phyloP scores from a whole-genome alignment of 2,329 filamentous ascomycete genomes.

The Eutypa lata region DNA sequence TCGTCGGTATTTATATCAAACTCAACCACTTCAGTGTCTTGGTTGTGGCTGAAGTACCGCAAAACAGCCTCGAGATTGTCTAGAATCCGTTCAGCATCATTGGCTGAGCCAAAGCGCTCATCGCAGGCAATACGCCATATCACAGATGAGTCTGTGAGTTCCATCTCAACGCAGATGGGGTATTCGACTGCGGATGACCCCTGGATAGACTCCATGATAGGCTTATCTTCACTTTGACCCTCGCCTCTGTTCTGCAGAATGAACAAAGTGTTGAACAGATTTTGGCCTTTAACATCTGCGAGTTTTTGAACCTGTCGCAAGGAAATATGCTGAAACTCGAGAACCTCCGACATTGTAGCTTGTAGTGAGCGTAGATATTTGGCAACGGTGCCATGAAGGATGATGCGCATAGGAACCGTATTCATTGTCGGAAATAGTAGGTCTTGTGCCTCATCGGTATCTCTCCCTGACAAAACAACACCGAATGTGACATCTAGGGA shows the following conservation, averaged over 20 bases:
- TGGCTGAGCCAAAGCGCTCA: conserved; percentile 45
- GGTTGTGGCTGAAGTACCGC: conserved; percentile 46
- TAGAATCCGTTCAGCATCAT: conserved; percentile 50
- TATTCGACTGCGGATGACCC: conserved; percentile 73
- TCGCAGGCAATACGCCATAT: conserved; percentile 73
- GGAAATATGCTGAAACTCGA: conserved; percentile 74
- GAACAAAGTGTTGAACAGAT: conserved; percentile 55
- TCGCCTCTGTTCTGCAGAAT: conserved; percentile 44
- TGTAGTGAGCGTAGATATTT: conserved; percentile 74
- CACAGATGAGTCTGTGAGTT: conserved; percentile 53
- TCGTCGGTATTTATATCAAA: conserved; percentile 41
- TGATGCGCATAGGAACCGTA: conserved; percentile 70
- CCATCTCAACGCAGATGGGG: conserved; percentile 78
- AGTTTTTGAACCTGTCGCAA: conserved; percentile 65
- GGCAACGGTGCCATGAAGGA: conserved; percentile 64
- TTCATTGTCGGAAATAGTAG: conserved; percentile 91
- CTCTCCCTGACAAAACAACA: conserved; percentile 79
- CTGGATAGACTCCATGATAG: conserved; percentile 60
- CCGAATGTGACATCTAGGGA: conserved; percentile 79
- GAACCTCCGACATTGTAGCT: conserved; percentile 60
- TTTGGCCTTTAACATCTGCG: conserved; percentile 29
- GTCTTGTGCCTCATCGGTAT: conserved; percentile 63
- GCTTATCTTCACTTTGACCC: background rate
- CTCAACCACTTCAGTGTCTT: conserved; percentile 49
- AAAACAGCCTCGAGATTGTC: conserved; percentile 59